Evolutionary conservation across 305 asterid genomes (phyloP).

Genomic region (Plantago rigida): DNA sequence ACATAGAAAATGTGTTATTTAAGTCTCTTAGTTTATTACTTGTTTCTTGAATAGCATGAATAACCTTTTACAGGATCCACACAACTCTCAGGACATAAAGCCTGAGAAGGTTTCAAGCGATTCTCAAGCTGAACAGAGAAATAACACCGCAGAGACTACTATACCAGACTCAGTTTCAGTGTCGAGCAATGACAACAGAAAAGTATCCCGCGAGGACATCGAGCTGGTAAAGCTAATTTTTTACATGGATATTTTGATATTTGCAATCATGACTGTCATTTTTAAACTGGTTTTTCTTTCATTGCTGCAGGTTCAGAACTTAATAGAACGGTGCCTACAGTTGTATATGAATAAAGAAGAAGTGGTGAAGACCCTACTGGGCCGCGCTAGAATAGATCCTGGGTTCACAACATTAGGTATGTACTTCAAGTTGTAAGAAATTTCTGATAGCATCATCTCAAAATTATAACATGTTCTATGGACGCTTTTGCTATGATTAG

Average conservation of each 20-base stretch:
- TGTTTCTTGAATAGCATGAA: constrained; percentile 18
- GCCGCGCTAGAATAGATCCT: constrained; percentile 97
- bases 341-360: constrained; percentile 87
- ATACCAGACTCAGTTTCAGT: constrained; percentile 73
- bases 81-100: constrained; percentile 49
- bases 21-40: background rate
- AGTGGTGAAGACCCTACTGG: constrained; percentile 80
- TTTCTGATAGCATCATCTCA: background rate
- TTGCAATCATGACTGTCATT: background rate
- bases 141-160: constrained; percentile 51
- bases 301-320: constrained; percentile 69
- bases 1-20: background rate
- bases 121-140: constrained; percentile 52
- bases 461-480: background rate
- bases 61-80: constrained; percentile 42
- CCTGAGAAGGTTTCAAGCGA: constrained; percentile 52
- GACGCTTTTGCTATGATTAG: background rate
- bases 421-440: constrained; percentile 18
- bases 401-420: constrained; percentile 90
- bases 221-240: constrained; percentile 55
- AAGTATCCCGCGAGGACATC: constrained; percentile 86
- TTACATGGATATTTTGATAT: background rate
- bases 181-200: constrained; percentile 66
- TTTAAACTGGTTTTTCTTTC: constrained; percentile 1
- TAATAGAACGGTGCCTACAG: constrained; percentile 83